Evolutionary conservation across 1,284 basidiomycete genomes (phyloP).

Genomic region (Lignosus rhinocerotis): DNA sequence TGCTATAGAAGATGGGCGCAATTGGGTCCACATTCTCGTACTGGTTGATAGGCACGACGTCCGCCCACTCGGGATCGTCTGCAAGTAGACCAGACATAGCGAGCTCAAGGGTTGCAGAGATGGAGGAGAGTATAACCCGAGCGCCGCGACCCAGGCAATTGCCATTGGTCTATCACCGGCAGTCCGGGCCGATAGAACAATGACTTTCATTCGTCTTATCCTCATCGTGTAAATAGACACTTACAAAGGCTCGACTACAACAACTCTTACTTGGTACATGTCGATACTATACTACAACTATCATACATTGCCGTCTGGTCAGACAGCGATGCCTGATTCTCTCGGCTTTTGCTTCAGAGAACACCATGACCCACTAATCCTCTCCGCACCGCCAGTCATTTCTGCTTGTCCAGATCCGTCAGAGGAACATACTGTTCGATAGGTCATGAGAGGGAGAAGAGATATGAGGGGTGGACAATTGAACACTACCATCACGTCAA

Average conservation of each 20-base stretch:
- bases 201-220: too few species aligned
- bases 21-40: constrained; percentile 77
- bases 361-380: too few species aligned
- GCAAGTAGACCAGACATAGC: constrained; percentile 47
- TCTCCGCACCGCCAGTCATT: neutral
- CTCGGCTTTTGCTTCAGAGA: too few species aligned
- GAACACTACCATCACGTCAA: constrained; percentile 75
- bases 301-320: neutral
- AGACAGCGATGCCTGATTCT: too few species aligned
- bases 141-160: too few species aligned
- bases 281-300: neutral
- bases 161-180: too few species aligned
- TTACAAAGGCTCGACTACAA: too few species aligned
- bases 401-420: constrained; percentile 24
- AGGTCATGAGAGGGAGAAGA: neutral
- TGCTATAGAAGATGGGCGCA: constrained; percentile 86
- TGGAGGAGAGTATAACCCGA: neutral
- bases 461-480: neutral
- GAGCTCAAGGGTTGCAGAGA: neutral
- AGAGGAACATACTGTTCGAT: constrained; percentile 25
- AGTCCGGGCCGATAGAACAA: too few species aligned
- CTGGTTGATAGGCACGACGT: constrained; percentile 80
- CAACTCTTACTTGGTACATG: too few species aligned
- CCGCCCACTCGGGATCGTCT: constrained; percentile 74
- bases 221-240: too few species aligned